These are phyloP conservation scores for Betula pendula DNA, from an alignment of 306 rosid genomes.

Conservation along the genomic window DNA sequence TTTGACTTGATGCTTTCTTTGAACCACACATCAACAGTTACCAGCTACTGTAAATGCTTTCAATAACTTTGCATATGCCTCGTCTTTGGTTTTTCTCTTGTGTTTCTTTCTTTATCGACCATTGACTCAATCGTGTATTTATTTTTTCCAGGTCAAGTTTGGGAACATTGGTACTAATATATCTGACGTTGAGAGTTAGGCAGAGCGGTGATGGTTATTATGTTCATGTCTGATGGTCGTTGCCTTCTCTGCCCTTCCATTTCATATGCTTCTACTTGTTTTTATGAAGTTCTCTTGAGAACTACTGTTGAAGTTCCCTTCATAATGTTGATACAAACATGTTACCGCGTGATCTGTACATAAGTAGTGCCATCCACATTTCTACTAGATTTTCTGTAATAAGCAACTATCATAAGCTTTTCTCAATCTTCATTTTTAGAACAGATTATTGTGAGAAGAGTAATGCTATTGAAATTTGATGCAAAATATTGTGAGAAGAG, in stretches of 20 bases:
- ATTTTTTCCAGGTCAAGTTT: slow-evolving; percentile 71
- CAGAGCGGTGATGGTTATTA: slow-evolving; percentile 54
- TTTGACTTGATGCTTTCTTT: neutral
- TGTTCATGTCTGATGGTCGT: slow-evolving; percentile 38
- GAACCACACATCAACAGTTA: neutral
- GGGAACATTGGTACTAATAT: slow-evolving; percentile 87
- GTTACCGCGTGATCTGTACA: slow-evolving; percentile 5
- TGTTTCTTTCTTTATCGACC: neutral
- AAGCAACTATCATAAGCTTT: neutral
- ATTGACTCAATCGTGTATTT: slow-evolving; percentile 22
- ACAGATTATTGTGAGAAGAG: neutral
- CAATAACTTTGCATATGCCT: neutral
- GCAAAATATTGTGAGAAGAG: neutral
- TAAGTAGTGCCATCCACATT: slow-evolving; percentile 4
- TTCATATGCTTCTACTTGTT: slow-evolving; percentile 22
- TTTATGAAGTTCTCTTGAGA: slow-evolving; percentile 21
- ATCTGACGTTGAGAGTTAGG: slow-evolving; percentile 74
- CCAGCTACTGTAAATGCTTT: neutral
- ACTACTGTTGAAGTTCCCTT: slow-evolving; percentile 5
- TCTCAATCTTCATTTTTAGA: neutral
- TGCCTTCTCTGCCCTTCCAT: slow-evolving; percentile 16
- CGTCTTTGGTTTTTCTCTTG: neutral
- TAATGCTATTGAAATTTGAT: neutral
- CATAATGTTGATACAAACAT: slow-evolving; percentile 17
- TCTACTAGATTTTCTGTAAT: neutral